Evolutionary conservation across 129 eudicot species (phyloP).

Genomic region (Flaveria ramosissima): DNA sequence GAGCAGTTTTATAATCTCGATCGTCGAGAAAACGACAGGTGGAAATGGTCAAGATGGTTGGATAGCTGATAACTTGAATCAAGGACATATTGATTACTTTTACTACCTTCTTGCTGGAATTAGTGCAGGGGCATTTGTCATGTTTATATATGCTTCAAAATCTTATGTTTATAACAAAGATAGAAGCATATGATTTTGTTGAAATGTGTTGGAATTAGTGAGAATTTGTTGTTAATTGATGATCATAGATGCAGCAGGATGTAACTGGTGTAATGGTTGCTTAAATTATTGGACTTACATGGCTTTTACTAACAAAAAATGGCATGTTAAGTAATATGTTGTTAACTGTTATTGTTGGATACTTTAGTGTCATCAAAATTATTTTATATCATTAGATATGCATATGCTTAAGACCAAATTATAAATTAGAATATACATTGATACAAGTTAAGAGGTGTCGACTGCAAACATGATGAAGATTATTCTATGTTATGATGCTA

Average conservation of each 20-base stretch:
- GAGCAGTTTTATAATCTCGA: constrained; percentile 60
- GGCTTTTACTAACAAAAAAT: not conserved
- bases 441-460: too few species aligned
- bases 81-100: constrained; percentile 73
- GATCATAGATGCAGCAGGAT: not conserved
- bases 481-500: too few species aligned
- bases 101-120: constrained; percentile 66
- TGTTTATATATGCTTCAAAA: constrained; percentile 43
- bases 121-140: constrained; percentile 43
- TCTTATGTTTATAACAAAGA: constrained; percentile 45
- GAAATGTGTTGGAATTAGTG: not conserved
- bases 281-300: not conserved
- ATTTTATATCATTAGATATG: too few species aligned
- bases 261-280: not conserved
- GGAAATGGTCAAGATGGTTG: constrained; percentile 50
- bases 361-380: too few species aligned
- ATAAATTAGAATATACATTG: too few species aligned
- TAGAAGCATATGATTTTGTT: constrained; percentile 10
- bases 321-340: too few species aligned
- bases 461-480: too few species aligned
- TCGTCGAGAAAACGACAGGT: constrained; percentile 44
- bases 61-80: constrained; percentile 65
- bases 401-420: too few species aligned
- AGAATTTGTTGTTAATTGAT: not conserved
- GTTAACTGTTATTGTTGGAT: too few species aligned